Evolutionary conservation across 345 rosid species (phyloP).

Genomic region (Boechera retrofracta): DNA sequence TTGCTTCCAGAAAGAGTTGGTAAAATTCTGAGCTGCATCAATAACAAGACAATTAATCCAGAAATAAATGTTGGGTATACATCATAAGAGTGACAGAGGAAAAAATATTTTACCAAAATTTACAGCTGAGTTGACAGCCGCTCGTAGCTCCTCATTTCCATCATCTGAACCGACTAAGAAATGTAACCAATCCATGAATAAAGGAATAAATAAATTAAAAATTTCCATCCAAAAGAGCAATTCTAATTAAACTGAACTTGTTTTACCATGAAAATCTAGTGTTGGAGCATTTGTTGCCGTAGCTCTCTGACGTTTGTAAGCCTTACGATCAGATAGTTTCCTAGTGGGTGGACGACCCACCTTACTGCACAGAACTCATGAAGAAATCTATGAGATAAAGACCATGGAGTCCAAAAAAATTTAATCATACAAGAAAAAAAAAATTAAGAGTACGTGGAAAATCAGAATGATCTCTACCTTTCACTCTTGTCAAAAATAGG

Average conservation of each 20-base stretch:
- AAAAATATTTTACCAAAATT: slow-evolving; percentile 56
- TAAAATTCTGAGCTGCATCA: slow-evolving; percentile 59
- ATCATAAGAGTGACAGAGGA: slow-evolving; percentile 32
- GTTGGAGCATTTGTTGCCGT: slow-evolving; percentile 56
- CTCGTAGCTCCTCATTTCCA: slow-evolving; percentile 82
- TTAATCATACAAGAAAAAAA: slow-evolving; percentile 14
- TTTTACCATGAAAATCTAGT: slow-evolving; percentile 83
- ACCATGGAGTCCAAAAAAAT: not conserved
- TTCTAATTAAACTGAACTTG: slow-evolving; percentile 33
- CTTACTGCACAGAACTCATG: slow-evolving; percentile 64
- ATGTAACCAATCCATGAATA: slow-evolving; percentile 42
- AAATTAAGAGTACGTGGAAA: slow-evolving; percentile 1
- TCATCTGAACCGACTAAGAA: slow-evolving; percentile 74
- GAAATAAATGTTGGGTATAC: slow-evolving; percentile 27
- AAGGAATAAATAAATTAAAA: slow-evolving; percentile 22
- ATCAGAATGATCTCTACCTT: slow-evolving; percentile 57
- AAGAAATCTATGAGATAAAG: slow-evolving; percentile 38
- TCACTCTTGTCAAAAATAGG: slow-evolving; percentile 71
- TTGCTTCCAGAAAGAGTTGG: slow-evolving; percentile 75
- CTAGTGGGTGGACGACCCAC: slow-evolving; percentile 91
- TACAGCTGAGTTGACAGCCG: slow-evolving; percentile 78
- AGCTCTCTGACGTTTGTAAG: slow-evolving; percentile 76
- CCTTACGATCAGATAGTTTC: slow-evolving; percentile 90
- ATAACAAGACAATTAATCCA: slow-evolving; percentile 43
- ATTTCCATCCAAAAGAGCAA: slow-evolving; percentile 22